These are phyloP conservation scores for Chlamydomonas schloesseri DNA, from an alignment of 139 green algal genomes.

Conservation along the genomic window DNA sequence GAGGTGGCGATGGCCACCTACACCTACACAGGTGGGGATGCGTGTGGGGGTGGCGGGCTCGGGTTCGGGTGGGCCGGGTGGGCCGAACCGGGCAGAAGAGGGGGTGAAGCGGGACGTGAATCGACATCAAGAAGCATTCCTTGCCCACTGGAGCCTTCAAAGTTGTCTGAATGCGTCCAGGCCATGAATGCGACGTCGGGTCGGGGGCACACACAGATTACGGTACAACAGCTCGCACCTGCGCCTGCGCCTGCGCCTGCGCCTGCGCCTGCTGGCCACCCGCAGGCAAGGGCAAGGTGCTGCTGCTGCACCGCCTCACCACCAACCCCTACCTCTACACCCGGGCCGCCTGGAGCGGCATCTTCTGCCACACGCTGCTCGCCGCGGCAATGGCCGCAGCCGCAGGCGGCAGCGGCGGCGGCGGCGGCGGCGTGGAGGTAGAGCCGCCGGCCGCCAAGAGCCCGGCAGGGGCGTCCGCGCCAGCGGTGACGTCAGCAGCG, in stretches of 20 bases:
- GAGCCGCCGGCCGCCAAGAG: not conserved
- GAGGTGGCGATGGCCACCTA: slow-evolving; percentile 11
- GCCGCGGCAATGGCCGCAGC: not conserved
- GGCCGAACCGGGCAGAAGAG: too few relatives aligned
- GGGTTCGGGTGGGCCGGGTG: too few relatives aligned
- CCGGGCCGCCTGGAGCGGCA: not conserved
- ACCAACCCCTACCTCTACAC: slow-evolving; percentile 40
- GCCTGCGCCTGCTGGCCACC: not conserved
- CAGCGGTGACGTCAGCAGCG: not conserved
- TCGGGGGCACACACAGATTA: too few relatives aligned
- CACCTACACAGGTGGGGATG: slow-evolving; percentile 1
- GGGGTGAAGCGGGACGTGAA: too few relatives aligned
- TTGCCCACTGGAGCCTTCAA: too few relatives aligned
- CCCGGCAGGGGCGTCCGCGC: not conserved
- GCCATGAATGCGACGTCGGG: too few relatives aligned
- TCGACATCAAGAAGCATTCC: too few relatives aligned
- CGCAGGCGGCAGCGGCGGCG: not conserved
- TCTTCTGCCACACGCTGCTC: not conserved
- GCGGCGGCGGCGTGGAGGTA: not conserved
- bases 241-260: too few relatives aligned
- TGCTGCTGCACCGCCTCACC: slow-evolving; percentile 12
- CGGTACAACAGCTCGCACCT: too few relatives aligned
- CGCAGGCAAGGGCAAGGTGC: slow-evolving; percentile 16
- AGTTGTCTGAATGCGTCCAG: too few relatives aligned
- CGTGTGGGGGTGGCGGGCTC: too few relatives aligned